Conservation (phyloP, 805 yeast species). For the Saturnispora zaruensis region DNA sequence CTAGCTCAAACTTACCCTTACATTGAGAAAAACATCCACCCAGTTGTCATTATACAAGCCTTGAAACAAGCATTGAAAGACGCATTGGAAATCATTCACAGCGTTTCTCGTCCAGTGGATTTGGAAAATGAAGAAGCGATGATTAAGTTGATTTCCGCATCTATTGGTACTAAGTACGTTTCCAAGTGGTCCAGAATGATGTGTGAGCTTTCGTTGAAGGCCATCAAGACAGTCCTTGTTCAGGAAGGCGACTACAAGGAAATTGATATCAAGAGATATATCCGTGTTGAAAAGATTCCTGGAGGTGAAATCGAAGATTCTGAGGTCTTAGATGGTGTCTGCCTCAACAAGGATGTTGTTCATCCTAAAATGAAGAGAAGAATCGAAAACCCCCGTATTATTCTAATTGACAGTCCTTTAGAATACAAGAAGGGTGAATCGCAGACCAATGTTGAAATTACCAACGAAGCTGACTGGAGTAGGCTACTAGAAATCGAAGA, state of each 20-base stretch:
- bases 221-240: constrained; percentile 74
- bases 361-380: constrained; percentile 95
- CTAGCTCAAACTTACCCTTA: constrained; percentile 92
- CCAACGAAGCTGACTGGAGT: constrained; percentile 94
- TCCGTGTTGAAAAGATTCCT: constrained; percentile 89
- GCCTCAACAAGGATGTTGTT: constrained; percentile 94
- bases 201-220: constrained; percentile 81
- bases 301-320: constrained; percentile 96
- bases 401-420: constrained; percentile 89
- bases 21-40: constrained; percentile 91
- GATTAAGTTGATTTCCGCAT: constrained; percentile 76
- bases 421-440: constrained; percentile 99
- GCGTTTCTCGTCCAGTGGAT: constrained; percentile 79
- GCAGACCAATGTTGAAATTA: constrained; percentile 94
- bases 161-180: constrained; percentile 94
- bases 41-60: constrained; percentile 92
- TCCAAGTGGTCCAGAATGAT: constrained; percentile 83
- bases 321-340: constrained; percentile 79
- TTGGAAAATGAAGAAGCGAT: constrained; percentile 75
- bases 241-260: constrained; percentile 60
- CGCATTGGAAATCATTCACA: constrained; percentile 80
- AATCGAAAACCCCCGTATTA: constrained; percentile 81
- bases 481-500: constrained; percentile 93
- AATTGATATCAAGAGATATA: constrained; percentile 88
- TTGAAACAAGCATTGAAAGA: constrained; percentile 84